Percentiles rank a stretch among this genome's conserved stretches.
Evolutionary conservation across 345 rosid genomes (phyloP).

Genomic region (Lagerstroemia speciosa): DNA sequence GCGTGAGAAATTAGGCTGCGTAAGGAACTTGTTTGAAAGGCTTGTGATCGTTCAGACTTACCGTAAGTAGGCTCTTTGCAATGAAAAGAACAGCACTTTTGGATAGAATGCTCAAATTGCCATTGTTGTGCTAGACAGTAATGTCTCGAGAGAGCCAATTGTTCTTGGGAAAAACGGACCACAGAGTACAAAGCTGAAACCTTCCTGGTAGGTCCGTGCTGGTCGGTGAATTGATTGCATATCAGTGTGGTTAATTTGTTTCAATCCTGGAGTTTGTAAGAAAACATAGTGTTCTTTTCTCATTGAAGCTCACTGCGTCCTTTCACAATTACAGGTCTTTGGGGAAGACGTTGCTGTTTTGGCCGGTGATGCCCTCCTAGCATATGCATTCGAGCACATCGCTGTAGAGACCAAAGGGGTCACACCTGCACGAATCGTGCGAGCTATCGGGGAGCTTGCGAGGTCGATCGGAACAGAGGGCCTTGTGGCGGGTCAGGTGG

Average conservation of each 20-base stretch:
- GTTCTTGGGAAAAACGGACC: not conserved
- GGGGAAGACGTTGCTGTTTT: constrained; percentile 82
- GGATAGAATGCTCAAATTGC: not conserved
- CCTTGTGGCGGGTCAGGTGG: constrained; percentile 83
- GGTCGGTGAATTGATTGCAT: not conserved
- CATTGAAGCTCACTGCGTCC: not conserved
- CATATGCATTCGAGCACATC: constrained; percentile 70
- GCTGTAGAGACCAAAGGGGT: constrained; percentile 46
- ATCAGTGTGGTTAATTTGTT: not conserved
- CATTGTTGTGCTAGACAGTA: not conserved
- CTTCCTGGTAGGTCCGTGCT: not conserved
- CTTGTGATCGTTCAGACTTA: not conserved
- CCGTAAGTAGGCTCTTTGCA: not conserved
- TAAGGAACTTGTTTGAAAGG: not conserved
- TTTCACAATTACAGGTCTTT: constrained; percentile 21
- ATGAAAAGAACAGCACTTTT: not conserved
- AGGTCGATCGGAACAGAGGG: constrained; percentile 58
- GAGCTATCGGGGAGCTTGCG: constrained; percentile 68
- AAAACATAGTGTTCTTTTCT: not conserved
- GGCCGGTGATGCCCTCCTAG: constrained; percentile 82
- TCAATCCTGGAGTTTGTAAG: not conserved
- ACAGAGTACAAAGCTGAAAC: not conserved
- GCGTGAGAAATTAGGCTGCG: not conserved
- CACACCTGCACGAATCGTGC: constrained; percentile 33
- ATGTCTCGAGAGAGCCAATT: not conserved